Evolutionary conservation across 1,284 basidiomycete species (phyloP).

Genomic region (Ganoderma meredithae): DNA sequence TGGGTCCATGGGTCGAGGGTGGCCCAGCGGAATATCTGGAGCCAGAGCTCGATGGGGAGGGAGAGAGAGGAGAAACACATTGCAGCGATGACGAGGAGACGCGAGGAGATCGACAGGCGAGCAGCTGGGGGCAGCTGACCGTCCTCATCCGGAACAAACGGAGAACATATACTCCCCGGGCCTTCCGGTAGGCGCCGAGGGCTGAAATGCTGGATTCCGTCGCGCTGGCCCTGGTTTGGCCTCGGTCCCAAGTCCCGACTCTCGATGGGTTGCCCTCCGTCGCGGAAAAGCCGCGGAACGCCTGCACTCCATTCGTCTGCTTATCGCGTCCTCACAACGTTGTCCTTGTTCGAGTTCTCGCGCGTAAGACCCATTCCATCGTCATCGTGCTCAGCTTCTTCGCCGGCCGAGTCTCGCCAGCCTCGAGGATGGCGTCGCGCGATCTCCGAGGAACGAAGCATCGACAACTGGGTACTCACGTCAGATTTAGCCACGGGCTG

Average conservation of each 20-base stretch:
- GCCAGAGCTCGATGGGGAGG: slow-evolving; percentile 42
- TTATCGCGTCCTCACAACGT: not conserved
- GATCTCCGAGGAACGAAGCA: not conserved
- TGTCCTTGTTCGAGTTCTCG: not conserved
- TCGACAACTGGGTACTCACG: not conserved
- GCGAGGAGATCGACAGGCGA: not conserved
- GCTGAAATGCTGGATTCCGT: not conserved
- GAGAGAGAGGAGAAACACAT: slow-evolving; percentile 9
- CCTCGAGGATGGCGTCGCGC: not conserved
- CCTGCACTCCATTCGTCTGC: not conserved
- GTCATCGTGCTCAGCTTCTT: not conserved
- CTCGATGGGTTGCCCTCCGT: not conserved
- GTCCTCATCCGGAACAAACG: slow-evolving; percentile 3
- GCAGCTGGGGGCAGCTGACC: not conserved
- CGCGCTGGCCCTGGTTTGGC: slow-evolving; percentile 1
- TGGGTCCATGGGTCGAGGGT: slow-evolving; percentile 35
- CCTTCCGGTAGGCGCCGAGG: not conserved
- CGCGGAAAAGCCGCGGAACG: not conserved
- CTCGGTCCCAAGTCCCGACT: not conserved
- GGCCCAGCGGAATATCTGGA: slow-evolving; percentile 42
- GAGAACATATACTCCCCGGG: not conserved
- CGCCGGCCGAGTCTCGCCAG: not conserved
- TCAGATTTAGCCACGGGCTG: not conserved
- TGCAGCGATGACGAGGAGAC: not conserved
- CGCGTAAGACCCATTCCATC: not conserved